Conservation (phyloP, 495 filamentous ascomycete species). For the Xylaria sp. region DNA sequence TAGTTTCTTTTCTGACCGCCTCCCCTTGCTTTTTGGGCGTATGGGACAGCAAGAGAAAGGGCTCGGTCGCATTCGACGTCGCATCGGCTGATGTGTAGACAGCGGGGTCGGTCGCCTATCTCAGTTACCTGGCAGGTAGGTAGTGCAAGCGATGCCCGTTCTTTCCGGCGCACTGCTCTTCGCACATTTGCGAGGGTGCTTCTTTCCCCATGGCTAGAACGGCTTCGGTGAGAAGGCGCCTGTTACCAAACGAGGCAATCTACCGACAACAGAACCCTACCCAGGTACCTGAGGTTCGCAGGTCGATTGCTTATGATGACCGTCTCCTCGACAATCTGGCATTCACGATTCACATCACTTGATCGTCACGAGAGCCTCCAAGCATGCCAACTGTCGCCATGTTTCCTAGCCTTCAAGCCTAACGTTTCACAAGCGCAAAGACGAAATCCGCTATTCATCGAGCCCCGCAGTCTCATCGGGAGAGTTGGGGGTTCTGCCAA, state of each 20-base stretch:
- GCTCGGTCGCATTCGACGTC: constrained; percentile 9
- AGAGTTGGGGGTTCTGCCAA: not conserved
- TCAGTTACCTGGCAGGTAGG: not conserved
- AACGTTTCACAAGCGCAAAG: not conserved
- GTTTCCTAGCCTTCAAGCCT: constrained; percentile 2
- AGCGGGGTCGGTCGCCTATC: constrained; percentile 10
- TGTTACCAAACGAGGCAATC: not conserved
- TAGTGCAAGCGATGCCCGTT: not conserved
- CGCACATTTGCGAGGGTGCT: not conserved
- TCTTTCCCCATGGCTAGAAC: not conserved
- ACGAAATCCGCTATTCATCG: constrained; percentile 6
- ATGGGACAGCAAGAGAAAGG: not conserved
- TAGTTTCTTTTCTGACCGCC: constrained; percentile 14
- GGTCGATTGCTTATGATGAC: not conserved
- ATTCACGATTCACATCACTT: constrained; percentile 2
- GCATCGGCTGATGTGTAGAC: constrained; percentile 3
- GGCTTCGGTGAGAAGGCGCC: not conserved
- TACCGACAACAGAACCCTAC: not conserved
- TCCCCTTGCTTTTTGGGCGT: constrained; percentile 1
- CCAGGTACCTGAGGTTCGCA: too few relatives aligned
- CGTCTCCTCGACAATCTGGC: not conserved
- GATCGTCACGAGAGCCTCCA: constrained; percentile 1
- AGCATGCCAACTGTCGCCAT: constrained; percentile 7
- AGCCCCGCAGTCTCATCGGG: not conserved
- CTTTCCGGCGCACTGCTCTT: not conserved